These are phyloP conservation scores for Trapa incisa DNA, from an alignment of 345 rosid species.

Conservation along the genomic window DNA sequence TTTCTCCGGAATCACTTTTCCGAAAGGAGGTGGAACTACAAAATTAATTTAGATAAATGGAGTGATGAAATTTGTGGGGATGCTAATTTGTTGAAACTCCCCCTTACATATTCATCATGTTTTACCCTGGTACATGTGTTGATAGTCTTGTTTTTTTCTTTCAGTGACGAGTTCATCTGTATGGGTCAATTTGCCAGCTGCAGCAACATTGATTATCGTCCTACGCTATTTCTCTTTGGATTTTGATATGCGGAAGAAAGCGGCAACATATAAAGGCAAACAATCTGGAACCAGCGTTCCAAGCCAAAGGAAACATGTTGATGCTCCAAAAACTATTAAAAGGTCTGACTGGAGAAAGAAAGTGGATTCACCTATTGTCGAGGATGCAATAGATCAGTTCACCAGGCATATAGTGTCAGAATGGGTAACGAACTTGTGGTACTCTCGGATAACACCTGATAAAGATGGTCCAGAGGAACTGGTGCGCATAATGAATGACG, in stretches of 20 bases:
- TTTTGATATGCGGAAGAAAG: conserved; percentile 65
- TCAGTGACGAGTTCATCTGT: conserved; percentile 98
- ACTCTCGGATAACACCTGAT: conserved; percentile 80
- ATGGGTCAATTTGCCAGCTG: conserved; percentile 88
- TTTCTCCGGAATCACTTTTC: neutral
- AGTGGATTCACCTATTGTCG: conserved; percentile 83
- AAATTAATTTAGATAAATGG: neutral
- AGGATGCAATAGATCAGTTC: conserved; percentile 77
- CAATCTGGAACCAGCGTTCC: conserved; percentile 19
- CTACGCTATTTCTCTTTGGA: conserved; percentile 82
- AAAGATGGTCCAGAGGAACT: conserved; percentile 85
- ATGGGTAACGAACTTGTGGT: conserved; percentile 94
- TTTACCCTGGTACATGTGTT: conserved; percentile 7
- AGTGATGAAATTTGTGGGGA: neutral
- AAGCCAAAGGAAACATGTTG: conserved; percentile 32
- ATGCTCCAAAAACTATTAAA: conserved; percentile 29
- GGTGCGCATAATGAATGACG: conserved; percentile 55
- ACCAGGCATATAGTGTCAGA: conserved; percentile 77
- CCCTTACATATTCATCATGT: conserved; percentile 5
- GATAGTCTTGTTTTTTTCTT: conserved; percentile 16
- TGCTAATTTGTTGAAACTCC: neutral
- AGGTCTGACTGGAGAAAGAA: conserved; percentile 73
- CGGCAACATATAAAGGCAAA: conserved; percentile 53
- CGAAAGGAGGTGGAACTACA: no score
- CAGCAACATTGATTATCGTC: conserved; percentile 60